Evolutionary conservation across 768 basidiomycete genomes (phyloP).

Genomic region (Symmetrospora coprosmae): DNA sequence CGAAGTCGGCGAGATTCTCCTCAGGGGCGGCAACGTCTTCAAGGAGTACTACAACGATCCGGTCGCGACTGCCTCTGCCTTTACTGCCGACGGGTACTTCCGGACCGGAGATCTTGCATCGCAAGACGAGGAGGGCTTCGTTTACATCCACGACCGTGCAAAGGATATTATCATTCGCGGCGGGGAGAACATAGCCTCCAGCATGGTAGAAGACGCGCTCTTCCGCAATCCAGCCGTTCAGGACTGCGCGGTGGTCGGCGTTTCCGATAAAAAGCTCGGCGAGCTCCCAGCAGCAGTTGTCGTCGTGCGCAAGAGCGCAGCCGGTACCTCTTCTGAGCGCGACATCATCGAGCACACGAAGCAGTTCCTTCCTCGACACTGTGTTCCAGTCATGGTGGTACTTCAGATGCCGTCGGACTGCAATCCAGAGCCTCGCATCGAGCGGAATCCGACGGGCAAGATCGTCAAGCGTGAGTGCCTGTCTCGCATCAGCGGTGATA

Average conservation of each 20-base stretch:
- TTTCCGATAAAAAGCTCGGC: slow-evolving; percentile 20
- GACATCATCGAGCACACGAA: slow-evolving; percentile 15
- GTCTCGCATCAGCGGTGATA: neutral
- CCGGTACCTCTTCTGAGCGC: no score
- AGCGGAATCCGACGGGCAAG: slow-evolving; percentile 30
- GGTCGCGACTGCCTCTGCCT: slow-evolving; percentile 26
- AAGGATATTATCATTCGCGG: slow-evolving; percentile 26
- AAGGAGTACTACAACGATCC: slow-evolving; percentile 25
- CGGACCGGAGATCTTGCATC: slow-evolving; percentile 30
- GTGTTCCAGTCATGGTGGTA: slow-evolving; percentile 26
- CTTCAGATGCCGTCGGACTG: neutral
- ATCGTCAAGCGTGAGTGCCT: slow-evolving; percentile 25
- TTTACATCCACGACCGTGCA: slow-evolving; percentile 26
- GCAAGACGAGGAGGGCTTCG: slow-evolving; percentile 28
- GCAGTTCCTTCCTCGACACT: slow-evolving; percentile 22
- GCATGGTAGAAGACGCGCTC: slow-evolving; percentile 27
- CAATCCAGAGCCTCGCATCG: slow-evolving; percentile 1
- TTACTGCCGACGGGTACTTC: slow-evolving; percentile 40
- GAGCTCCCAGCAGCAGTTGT: no score
- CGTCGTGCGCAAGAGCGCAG: no score
- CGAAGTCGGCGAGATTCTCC: slow-evolving; percentile 31
- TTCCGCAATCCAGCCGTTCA: slow-evolving; percentile 17
- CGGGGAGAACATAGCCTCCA: slow-evolving; percentile 30
- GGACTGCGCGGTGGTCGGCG: slow-evolving; percentile 22
- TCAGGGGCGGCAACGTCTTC: slow-evolving; percentile 24